Percentiles rank a stretch among this genome's conserved stretches.
These are phyloP conservation scores for Aureobasidium leucospermi DNA, from an alignment of 2,329 filamentous ascomycete genomes.

Conservation along the genomic window DNA sequence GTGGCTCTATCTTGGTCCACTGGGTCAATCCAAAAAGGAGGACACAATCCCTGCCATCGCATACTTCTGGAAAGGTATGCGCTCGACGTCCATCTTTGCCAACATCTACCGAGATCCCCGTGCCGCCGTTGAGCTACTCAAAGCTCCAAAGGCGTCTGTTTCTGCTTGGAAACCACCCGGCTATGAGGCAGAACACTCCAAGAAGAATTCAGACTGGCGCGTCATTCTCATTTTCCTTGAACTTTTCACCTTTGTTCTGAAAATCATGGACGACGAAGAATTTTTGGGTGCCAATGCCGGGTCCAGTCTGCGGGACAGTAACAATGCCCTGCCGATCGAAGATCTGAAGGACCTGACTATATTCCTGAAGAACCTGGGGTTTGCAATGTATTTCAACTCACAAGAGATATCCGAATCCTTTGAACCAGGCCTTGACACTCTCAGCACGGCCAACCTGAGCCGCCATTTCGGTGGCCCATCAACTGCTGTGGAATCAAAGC, in stretches of 20 bases:
- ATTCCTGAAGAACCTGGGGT: slow-evolving; percentile 86
- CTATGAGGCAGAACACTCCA: slow-evolving; percentile 27
- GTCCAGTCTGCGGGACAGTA: slow-evolving; percentile 48
- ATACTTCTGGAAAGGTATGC: slow-evolving; percentile 73
- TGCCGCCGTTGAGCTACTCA: slow-evolving; percentile 51
- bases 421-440: slow-evolving; percentile 1
- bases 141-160: slow-evolving; percentile 27
- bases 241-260: slow-evolving; percentile 84
- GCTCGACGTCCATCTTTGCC: slow-evolving; percentile 49
- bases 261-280: slow-evolving; percentile 93
- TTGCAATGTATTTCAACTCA: slow-evolving; percentile 79
- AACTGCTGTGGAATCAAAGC: not conserved
- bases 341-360: slow-evolving; percentile 69
- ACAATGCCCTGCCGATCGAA: slow-evolving; percentile 60
- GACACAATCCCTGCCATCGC: slow-evolving; percentile 54
- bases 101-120: slow-evolving; percentile 51
- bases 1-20: slow-evolving; percentile 71
- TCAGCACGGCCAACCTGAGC: slow-evolving; percentile 19
- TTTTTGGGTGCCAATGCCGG: slow-evolving; percentile 50
- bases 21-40: not conserved
- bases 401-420: slow-evolving; percentile 46
- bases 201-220: slow-evolving; percentile 69
- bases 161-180: slow-evolving; percentile 25
- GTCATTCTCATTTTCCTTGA: slow-evolving; percentile 87
- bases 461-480: slow-evolving; percentile 19